phyloP scores from a whole-genome alignment of 2,329 filamentous ascomycete species.

The Aspergillus awamori region DNA sequence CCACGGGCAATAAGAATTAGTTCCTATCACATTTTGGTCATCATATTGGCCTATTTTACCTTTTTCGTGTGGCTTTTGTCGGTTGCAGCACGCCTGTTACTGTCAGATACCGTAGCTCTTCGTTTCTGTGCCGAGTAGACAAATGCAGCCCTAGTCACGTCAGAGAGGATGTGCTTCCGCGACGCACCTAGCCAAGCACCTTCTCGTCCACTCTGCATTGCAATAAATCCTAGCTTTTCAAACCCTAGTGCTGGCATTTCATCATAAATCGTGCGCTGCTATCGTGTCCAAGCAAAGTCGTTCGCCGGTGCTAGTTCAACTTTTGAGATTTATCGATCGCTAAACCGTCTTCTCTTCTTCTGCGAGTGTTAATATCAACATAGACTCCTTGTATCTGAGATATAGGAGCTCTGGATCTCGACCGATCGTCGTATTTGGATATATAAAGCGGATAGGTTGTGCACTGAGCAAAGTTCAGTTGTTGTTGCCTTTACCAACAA shows the following conservation, averaged over 20 bases:
- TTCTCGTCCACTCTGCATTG: background rate
- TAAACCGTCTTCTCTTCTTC: background rate
- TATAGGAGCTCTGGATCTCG: too few species aligned
- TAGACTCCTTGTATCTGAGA: background rate
- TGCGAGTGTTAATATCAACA: background rate
- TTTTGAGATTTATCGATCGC: background rate
- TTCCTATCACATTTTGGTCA: too few species aligned
- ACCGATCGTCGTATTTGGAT: background rate
- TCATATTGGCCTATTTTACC: too few species aligned
- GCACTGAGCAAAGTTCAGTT: background rate
- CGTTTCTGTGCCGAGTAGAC: background rate
- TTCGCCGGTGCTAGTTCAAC: background rate
- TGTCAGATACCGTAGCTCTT: background rate
- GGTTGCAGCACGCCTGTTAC: background rate
- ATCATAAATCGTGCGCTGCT: background rate
- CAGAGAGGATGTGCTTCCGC: background rate
- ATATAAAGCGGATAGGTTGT: background rate
- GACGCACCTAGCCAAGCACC: background rate
- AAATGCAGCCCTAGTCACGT: background rate
- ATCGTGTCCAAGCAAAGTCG: background rate
- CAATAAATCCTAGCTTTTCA: too few species aligned
- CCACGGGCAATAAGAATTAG: too few species aligned
- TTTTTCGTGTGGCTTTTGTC: background rate
- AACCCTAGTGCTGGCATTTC: background rate
- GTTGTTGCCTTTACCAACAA: background rate